Evolutionary conservation across 2,329 filamentous ascomycete species (phyloP).

Genomic region (Pyricularia grisea): DNA sequence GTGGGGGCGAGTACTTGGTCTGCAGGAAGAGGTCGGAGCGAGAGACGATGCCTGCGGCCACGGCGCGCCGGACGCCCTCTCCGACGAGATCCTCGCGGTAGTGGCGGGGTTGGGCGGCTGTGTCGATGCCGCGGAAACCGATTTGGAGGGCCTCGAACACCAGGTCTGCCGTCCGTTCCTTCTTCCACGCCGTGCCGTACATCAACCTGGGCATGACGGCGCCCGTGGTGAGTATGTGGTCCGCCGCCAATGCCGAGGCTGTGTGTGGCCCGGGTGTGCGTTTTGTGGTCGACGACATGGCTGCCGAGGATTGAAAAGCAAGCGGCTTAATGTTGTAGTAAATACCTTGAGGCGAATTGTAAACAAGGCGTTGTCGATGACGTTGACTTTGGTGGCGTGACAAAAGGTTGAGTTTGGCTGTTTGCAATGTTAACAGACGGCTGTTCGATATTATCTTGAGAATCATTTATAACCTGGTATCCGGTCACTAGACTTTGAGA

Average conservation of each 20-base stretch:
- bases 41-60: conserved; percentile 46
- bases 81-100: conserved; percentile 67
- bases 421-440: not conserved
- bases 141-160: conserved; percentile 58
- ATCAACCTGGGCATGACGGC: conserved; percentile 44
- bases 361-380: not conserved
- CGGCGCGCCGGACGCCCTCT: conserved; percentile 52
- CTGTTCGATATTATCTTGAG: not conserved
- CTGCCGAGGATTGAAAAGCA: not conserved
- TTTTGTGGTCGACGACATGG: not conserved
- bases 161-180: conserved; percentile 53
- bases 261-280: conserved; percentile 4
- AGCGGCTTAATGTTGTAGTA: not conserved
- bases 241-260: conserved; percentile 8
- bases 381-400: not conserved
- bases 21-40: conserved; percentile 60
- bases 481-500: not conserved
- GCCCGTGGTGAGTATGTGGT: conserved; percentile 9
- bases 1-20: conserved; percentile 69
- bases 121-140: conserved; percentile 68
- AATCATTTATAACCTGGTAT: not conserved
- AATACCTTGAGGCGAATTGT: not conserved
- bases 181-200: conserved; percentile 86
- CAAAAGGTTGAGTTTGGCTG: not conserved
- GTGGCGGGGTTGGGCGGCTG: conserved; percentile 68